Evolutionary conservation across 2,329 filamentous ascomycete genomes (phyloP), one percentile per base, ranked within the genome.

Genomic region (Hypoxylon sp.): DNA sequence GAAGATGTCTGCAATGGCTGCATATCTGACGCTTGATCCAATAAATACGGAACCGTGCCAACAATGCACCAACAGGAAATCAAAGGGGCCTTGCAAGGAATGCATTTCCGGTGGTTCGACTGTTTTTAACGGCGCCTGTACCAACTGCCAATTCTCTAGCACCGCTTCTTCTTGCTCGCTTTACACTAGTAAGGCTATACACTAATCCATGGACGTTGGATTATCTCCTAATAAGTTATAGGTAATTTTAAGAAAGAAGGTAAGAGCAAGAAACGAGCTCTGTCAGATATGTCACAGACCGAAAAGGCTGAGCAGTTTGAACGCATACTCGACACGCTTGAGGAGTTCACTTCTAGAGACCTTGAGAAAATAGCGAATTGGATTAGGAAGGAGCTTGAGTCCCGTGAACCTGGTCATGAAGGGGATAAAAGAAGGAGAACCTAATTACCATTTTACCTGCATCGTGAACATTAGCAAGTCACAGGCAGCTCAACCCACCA

Each of bases 101-200:
- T 52, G 49, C 49, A 36, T 52, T 13, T 13, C 49, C 4, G 30
- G n/a, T 2, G 28, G 30, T n/a, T 14, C 49, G 49, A 2, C 13
- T 7, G 2, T 17, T 14, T 52, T 52, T 28, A 52, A 52, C 19
- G 28, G 49, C n/a, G 49, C 49, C 4, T 52, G 30, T 36, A 13
- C 11, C 6, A 52, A 52, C 32, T 38, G 30, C n/a, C 30, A 32
- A 23, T 50, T 23, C 23, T 23, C 23, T 2, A 5, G 2, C 23
- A 23, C 23, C 5, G 23, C 23, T 23, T 23, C 23, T 23, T 23
- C 5, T 23, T 23, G 23, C 23, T 23, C 23, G 23, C 5, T 23
- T 23, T 23, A 23, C 23, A 23, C 23, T 5, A 5, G 23, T 23
- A 5, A 23, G 23, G 5, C 2, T 5, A 23, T 23, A 23, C 5